Base-by-base conservation (phyloP, 2,329 filamentous ascomycete species). In the Cryphonectria naterciae region DNA sequence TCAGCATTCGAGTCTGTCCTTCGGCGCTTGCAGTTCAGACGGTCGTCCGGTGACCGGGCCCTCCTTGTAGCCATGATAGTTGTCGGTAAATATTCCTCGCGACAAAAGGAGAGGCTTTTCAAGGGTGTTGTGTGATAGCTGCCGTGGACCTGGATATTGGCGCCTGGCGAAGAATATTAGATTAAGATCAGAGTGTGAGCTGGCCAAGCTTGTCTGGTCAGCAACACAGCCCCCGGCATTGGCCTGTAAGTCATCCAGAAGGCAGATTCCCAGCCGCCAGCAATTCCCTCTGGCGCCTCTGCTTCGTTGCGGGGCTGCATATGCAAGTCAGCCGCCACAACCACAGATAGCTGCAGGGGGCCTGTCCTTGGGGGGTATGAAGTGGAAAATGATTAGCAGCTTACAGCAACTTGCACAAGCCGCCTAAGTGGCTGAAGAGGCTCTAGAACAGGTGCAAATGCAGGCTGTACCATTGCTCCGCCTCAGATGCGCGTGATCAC, bases 261-360 rank as follows among this genome's bases (percentile, higher is more conserved):
- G n/a, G n/a, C 8, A 25, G n/a, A 25, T 11, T 15, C 17, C 8
- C 19, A 54, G n/a, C 49, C 49, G 22, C 49, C 52, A 56, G 22
- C 52, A 25, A 11, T 25, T 17, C 52, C n/a, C n/a, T 56, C 25
- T 56, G 52, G 52, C n/a, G 52, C 10, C 52, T 56, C 13, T 56
- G n/a, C 11, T 28, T 56, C n/a, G 25, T 28, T 28, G 52, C 4
- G 52, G 52, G 52, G 52, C 25, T 56, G 52, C 52, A 56, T 56
- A 56, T 56, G 52, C 52, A 56, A 10, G 52, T 28, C 52, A 56
- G 52, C 52, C n/a, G 52, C 52, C 25, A 49, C 46, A 49, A 49
- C 46, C 46, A n/a, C 22, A 11, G 10, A 49, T 49, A n/a, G 7
- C n/a, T 19, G 46, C 19, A n/a, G 46, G 22, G 8, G 46, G 8